These are phyloP conservation scores for Avena insularis DNA, from an alignment of 176 grass and related monocot species.

Conservation along the genomic window DNA sequence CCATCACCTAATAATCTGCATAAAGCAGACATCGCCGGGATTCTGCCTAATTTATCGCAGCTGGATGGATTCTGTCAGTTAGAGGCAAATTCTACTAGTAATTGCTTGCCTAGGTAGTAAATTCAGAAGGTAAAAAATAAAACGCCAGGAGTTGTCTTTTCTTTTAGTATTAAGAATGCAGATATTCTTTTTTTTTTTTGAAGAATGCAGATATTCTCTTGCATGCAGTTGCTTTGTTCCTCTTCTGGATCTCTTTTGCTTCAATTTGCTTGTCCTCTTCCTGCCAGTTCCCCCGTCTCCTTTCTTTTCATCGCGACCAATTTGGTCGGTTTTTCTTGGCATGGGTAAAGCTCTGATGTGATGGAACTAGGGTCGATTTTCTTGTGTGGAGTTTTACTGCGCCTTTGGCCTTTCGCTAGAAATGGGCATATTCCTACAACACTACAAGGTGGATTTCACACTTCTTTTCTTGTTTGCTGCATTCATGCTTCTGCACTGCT, in stretches of 20 bases:
- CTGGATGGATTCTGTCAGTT: neutral
- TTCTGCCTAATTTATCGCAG: neutral
- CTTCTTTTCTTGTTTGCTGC: neutral
- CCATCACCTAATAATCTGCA: conserved; percentile 32
- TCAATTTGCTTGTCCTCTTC: conserved; percentile 41
- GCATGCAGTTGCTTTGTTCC: conserved; percentile 25
- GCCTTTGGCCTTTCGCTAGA: conserved; percentile 35
- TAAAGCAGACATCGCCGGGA: neutral
- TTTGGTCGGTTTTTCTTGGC: conserved; percentile 28
- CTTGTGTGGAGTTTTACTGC: neutral
- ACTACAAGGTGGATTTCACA: neutral
- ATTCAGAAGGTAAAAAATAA: neutral
- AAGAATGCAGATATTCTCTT: neutral
- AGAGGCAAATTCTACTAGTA: neutral
- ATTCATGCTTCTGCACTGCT: neutral
- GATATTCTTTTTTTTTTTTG: neutral
- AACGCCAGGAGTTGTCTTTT: neutral
- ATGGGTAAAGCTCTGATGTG: conserved; percentile 35
- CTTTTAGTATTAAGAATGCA: neutral
- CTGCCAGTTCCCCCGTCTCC: neutral
- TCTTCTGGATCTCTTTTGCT: neutral
- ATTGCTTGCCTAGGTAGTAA: neutral
- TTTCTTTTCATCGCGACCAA: conserved; percentile 24
- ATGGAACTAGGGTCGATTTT: neutral
- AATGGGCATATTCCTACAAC: conserved; percentile 29